Evolutionary conservation across 2,329 filamentous ascomycete species (phyloP).

Genomic region (Colletotrichum siamense): DNA sequence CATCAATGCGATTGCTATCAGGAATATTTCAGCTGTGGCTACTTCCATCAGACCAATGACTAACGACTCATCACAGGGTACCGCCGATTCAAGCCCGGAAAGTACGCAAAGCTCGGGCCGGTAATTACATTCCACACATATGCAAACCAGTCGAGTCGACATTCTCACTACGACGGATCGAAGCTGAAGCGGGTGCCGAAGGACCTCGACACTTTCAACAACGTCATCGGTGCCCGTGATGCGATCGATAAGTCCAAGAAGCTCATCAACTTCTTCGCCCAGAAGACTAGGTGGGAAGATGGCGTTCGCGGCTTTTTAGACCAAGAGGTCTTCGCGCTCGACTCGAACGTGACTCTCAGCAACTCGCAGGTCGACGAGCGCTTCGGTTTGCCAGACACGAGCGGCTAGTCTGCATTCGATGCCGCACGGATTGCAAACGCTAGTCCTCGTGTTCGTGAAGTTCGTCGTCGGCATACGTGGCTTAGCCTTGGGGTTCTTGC

Average conservation of each 20-base stretch:
- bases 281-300: neutral
- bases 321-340: neutral
- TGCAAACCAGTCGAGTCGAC: neutral
- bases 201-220: neutral
- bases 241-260: neutral
- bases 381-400: neutral
- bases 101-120: neutral
- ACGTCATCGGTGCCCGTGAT: neutral
- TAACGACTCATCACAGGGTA: neutral
- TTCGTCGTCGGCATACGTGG: rapidly evolving
- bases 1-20: neutral
- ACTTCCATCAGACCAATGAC: neutral
- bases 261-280: neutral
- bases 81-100: neutral
- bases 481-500: neutral
- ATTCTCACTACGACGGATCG: neutral
- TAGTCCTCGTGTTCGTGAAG: neutral
- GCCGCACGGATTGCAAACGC: neutral
- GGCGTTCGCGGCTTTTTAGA: neutral
- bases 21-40: neutral
- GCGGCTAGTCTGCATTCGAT: neutral
- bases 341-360: neutral
- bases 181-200: neutral
- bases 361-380: neutral
- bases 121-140: neutral